These are phyloP conservation scores for Globisporangium ultimum DNA, from an alignment of 352 stramenopile genomes.

Conservation along the genomic window DNA sequence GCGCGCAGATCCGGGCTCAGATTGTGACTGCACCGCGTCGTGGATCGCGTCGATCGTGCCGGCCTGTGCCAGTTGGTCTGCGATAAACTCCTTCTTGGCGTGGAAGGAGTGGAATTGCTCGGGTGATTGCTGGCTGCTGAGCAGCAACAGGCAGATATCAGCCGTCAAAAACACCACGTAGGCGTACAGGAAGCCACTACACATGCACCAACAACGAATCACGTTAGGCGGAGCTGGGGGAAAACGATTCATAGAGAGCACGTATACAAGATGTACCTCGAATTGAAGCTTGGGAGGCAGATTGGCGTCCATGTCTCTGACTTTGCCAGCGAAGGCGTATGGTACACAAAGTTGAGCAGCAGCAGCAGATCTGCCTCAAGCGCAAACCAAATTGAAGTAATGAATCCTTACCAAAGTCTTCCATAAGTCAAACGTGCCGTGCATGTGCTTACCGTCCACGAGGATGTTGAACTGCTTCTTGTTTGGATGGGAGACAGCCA, in stretches of 20 bases:
- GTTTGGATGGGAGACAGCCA: conserved; percentile 52
- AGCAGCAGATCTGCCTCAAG: conserved; percentile 48
- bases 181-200: conserved; percentile 66
- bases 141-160: conserved; percentile 55
- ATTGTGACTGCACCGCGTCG: conserved; percentile 23
- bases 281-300: conserved; percentile 63
- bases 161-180: conserved; percentile 66
- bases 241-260: background rate
- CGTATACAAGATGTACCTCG: conserved; percentile 26
- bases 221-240: background rate
- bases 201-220: background rate
- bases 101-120: conserved; percentile 73
- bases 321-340: conserved; percentile 53
- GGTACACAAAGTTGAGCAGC: conserved; percentile 70
- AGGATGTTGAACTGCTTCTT: conserved; percentile 65
- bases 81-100: conserved; percentile 46
- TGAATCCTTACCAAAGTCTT: background rate
- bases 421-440: background rate
- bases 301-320: conserved; percentile 76
- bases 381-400: background rate
- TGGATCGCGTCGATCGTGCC: conserved; percentile 40
- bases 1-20: background rate
- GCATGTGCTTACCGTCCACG: conserved; percentile 38
- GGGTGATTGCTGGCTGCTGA: conserved; percentile 67
- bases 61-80: conserved; percentile 31